Conservation (phyloP, 2,329 filamentous ascomycete genomes). For the Aspergillus hortae region DNA sequence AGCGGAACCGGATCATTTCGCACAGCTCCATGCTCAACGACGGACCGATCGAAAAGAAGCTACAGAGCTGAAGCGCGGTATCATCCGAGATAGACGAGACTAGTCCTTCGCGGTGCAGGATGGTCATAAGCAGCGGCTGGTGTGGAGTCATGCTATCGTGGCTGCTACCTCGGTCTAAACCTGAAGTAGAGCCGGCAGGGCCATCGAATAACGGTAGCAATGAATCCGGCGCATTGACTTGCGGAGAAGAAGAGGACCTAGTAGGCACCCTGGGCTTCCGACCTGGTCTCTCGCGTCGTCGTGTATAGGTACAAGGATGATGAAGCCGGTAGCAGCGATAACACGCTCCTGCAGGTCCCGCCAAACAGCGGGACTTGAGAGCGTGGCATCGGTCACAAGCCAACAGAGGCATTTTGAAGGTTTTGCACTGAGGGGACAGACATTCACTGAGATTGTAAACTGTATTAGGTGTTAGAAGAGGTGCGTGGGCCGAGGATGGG, state of each 20-base stretch:
- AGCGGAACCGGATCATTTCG: background rate
- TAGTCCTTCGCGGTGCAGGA: background rate
- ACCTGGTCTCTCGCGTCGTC: constrained; percentile 1
- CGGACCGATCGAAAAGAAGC: background rate
- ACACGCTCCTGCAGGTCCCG: background rate
- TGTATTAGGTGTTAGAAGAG: too few species aligned
- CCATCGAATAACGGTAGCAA: background rate
- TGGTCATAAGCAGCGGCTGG: background rate
- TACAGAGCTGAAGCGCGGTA: background rate
- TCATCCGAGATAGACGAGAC: background rate
- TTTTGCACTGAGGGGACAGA: too few species aligned
- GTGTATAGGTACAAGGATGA: background rate
- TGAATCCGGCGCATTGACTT: background rate
- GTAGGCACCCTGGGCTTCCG: background rate
- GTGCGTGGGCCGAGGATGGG: too few species aligned
- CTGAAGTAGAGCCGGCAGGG: background rate
- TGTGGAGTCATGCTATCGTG: background rate
- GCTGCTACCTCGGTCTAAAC: too few species aligned
- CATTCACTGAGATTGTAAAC: too few species aligned
- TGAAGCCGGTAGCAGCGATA: constrained; percentile 4
- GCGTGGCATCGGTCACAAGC: constrained; percentile 2
- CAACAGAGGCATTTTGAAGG: background rate
- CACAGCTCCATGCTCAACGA: background rate
- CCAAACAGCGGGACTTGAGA: background rate
- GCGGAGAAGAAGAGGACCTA: background rate